Evolutionary conservation across 1,139 yeast genomes (phyloP).

Genomic region (Saccharomyces hybrid): DNA sequence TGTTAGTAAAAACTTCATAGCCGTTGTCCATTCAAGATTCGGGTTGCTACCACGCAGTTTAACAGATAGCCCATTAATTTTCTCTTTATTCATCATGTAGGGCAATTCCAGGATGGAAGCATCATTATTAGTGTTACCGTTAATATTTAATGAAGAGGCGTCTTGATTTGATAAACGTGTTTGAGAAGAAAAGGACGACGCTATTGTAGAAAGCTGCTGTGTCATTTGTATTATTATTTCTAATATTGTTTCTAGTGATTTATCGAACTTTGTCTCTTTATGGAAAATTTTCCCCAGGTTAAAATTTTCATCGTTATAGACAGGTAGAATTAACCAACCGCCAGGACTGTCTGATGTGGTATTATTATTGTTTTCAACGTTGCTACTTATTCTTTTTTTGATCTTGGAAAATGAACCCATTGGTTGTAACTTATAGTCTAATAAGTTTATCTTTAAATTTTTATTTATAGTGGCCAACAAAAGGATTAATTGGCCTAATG

Average conservation of each 20-base stretch:
- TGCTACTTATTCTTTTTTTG: slow-evolving; percentile 37
- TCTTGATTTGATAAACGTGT: neutral
- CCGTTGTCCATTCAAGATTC: slow-evolving; percentile 82
- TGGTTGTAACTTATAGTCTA: slow-evolving; percentile 63
- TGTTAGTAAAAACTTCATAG: slow-evolving; percentile 74
- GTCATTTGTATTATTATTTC: slow-evolving; percentile 22
- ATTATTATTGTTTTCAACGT: neutral
- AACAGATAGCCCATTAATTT: slow-evolving; percentile 72
- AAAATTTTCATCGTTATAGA: slow-evolving; percentile 28
- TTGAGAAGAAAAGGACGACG: neutral
- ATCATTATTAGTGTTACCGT: neutral
- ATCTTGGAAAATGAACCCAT: slow-evolving; percentile 80
- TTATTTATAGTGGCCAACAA: slow-evolving; percentile 58
- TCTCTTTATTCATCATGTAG: slow-evolving; percentile 53
- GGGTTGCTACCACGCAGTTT: slow-evolving; percentile 55
- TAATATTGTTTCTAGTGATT: slow-evolving; percentile 25
- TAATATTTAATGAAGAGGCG: neutral
- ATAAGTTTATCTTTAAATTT: slow-evolving; percentile 48
- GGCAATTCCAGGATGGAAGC: slow-evolving; percentile 46
- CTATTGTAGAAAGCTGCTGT: neutral
- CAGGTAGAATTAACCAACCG: neutral
- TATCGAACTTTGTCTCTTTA: slow-evolving; percentile 30
- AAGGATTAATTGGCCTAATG: slow-evolving; percentile 76
- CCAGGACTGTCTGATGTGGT: neutral
- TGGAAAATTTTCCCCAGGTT: slow-evolving; percentile 30